Evolutionary conservation across 805 yeast genomes (phyloP).

Genomic region (Torulaspora quercuum): DNA sequence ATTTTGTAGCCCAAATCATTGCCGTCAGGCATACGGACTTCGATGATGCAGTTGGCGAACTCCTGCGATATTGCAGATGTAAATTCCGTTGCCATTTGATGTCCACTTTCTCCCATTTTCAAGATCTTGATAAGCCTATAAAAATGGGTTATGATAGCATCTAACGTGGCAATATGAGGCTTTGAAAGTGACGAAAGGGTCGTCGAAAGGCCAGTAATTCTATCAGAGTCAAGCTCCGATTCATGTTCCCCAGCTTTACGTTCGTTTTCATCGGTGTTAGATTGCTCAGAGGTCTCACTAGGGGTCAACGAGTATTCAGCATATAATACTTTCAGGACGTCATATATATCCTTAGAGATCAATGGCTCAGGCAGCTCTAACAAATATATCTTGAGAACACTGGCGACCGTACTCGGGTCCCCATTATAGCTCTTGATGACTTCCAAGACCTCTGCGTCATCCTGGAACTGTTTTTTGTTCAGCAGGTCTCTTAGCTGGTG

Average conservation of each 20-base stretch:
- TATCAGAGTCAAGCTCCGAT: slow-evolving; percentile 24
- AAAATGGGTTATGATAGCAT: slow-evolving; percentile 75
- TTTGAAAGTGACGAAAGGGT: slow-evolving; percentile 65
- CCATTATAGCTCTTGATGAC: slow-evolving; percentile 34
- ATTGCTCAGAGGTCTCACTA: slow-evolving; percentile 6
- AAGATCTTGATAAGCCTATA: slow-evolving; percentile 56
- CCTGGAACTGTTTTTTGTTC: slow-evolving; percentile 35
- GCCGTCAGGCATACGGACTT: slow-evolving; percentile 46
- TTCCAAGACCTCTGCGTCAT: slow-evolving; percentile 38
- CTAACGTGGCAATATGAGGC: slow-evolving; percentile 72
- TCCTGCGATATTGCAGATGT: slow-evolving; percentile 55
- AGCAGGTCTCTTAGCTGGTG: slow-evolving; percentile 59
- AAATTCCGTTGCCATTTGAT: slow-evolving; percentile 40
- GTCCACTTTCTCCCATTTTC: slow-evolving; percentile 41
- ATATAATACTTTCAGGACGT: slow-evolving; percentile 65
- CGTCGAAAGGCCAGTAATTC: slow-evolving; percentile 63
- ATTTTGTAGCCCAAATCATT: slow-evolving; percentile 59
- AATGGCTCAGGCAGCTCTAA: slow-evolving; percentile 78
- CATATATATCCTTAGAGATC: slow-evolving; percentile 61
- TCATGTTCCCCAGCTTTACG: slow-evolving; percentile 1
- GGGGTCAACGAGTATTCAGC: slow-evolving; percentile 40
- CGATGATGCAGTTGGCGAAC: slow-evolving; percentile 55
- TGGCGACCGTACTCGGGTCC: slow-evolving; percentile 58
- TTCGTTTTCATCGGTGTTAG: background rate
- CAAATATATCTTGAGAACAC: slow-evolving; percentile 66